These are phyloP conservation scores for Taphrina deformans DNA, from an alignment of 1,139 yeast species.

Conservation along the genomic window DNA sequence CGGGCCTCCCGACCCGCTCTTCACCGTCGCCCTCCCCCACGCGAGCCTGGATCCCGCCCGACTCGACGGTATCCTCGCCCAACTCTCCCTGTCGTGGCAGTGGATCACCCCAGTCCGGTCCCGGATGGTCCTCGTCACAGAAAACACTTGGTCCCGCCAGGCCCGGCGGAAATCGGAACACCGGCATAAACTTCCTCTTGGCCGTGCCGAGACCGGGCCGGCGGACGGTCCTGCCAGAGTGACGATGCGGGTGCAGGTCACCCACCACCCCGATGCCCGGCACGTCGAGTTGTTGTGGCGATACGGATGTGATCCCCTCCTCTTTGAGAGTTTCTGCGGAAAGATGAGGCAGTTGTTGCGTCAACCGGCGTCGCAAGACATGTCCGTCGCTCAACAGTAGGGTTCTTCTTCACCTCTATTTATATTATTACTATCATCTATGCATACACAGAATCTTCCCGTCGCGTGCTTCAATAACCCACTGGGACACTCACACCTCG, in stretches of 20 bases:
- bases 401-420: neutral
- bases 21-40: neutral
- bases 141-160: constrained; percentile 39
- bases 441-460: neutral
- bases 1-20: neutral
- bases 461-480: neutral
- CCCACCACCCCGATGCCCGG: neutral
- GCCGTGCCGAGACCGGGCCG: neutral
- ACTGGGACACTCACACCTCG: constrained; percentile 16
- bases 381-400: no score
- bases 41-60: no score
- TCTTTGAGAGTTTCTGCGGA: constrained; percentile 39
- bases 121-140: constrained; percentile 5
- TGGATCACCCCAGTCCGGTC: constrained; percentile 14
- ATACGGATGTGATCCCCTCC: constrained; percentile 33
- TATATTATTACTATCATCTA: neutral
- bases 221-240: neutral
- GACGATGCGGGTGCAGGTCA: neutral
- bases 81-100: neutral
- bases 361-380: no score
- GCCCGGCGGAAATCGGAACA: constrained; percentile 35
- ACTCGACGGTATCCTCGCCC: neutral
- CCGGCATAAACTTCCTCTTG: neutral
- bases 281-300: constrained; percentile 36
- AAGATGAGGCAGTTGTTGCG: constrained; percentile 37